Percentiles rank a stretch among this genome's conserved stretches.
Evolutionary conservation across 202 grass and related monocot genomes (phyloP).

Genomic region (Setaria italica): DNA sequence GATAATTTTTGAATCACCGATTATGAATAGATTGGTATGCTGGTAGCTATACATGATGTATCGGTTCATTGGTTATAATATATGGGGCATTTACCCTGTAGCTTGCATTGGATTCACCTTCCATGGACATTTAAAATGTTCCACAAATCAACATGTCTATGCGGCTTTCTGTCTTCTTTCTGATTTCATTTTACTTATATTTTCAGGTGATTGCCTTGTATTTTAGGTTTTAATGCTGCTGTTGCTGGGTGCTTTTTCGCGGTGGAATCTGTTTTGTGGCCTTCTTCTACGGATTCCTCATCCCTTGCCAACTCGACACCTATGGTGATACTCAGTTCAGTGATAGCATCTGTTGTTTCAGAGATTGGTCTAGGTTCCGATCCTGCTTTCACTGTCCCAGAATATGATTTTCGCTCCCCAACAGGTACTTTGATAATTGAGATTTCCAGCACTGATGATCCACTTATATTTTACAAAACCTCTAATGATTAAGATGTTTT

Average conservation of each 20-base stretch:
- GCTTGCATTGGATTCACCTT: constrained; percentile 13
- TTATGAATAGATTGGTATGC: neutral
- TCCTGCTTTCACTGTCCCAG: constrained; percentile 87
- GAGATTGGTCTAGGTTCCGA: constrained; percentile 88
- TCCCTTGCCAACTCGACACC: constrained; percentile 86
- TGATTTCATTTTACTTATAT: constrained; percentile 61
- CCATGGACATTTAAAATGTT: constrained; percentile 14
- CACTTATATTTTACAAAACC: neutral
- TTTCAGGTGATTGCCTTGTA: constrained; percentile 54
- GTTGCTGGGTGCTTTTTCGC: constrained; percentile 96
- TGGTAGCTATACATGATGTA: constrained; percentile 10
- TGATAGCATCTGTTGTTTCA: constrained; percentile 95
- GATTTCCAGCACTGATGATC: constrained; percentile 14
- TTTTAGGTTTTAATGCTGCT: constrained; percentile 98
- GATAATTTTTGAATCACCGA: neutral
- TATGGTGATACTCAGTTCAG: constrained; percentile 97
- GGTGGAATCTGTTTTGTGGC: constrained; percentile 97
- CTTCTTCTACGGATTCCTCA: constrained; percentile 65
- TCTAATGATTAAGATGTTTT: constrained; percentile 15
- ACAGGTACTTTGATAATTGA: constrained; percentile 60
- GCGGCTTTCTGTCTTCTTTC: constrained; percentile 32
- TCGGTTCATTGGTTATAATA: neutral
- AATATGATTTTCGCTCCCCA: constrained; percentile 95
- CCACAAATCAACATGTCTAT: constrained; percentile 14
- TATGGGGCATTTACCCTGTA: neutral